Evolutionary conservation across 1,284 basidiomycete genomes (phyloP).

Genomic region (Golubevia pallescens): DNA sequence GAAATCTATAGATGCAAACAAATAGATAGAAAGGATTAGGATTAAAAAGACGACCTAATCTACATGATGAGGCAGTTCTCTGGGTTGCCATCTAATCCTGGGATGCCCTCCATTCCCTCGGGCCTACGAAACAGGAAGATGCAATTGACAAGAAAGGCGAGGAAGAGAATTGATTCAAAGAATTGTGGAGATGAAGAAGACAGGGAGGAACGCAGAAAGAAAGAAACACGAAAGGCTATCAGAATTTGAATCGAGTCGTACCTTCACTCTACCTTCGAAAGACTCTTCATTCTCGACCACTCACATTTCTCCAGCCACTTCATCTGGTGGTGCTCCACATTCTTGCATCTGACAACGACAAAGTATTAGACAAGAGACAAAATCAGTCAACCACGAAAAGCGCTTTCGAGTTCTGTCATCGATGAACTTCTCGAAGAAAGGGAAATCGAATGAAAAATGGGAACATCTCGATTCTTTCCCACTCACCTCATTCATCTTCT

Average conservation of each 20-base stretch:
- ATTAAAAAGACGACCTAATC: background rate
- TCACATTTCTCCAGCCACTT: slow-evolving; percentile 9
- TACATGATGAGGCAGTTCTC: slow-evolving; percentile 56
- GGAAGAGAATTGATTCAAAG: slow-evolving; percentile 15
- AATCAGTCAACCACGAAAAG: background rate
- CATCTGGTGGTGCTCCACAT: slow-evolving; percentile 48
- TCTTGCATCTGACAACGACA: slow-evolving; percentile 46
- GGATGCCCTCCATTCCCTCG: slow-evolving; percentile 34
- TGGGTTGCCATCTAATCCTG: slow-evolving; percentile 19
- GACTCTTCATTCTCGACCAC: too few species aligned
- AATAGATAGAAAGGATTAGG: background rate
- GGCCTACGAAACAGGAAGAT: too few species aligned
- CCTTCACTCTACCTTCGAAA: too few species aligned
- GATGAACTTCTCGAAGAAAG: background rate
- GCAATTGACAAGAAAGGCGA: slow-evolving; percentile 56
- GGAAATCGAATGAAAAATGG: background rate
- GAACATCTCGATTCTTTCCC: too few species aligned
- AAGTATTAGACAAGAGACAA: background rate
- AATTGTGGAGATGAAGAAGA: background rate
- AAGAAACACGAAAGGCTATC: too few species aligned
- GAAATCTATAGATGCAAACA: background rate
- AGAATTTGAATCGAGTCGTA: too few species aligned
- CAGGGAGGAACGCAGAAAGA: background rate
- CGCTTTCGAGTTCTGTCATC: background rate
- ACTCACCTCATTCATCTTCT: slow-evolving; percentile 42